These are phyloP conservation scores for Trypanosoma grayi DNA, from an alignment of 208 protist species.

Conservation along the genomic window DNA sequence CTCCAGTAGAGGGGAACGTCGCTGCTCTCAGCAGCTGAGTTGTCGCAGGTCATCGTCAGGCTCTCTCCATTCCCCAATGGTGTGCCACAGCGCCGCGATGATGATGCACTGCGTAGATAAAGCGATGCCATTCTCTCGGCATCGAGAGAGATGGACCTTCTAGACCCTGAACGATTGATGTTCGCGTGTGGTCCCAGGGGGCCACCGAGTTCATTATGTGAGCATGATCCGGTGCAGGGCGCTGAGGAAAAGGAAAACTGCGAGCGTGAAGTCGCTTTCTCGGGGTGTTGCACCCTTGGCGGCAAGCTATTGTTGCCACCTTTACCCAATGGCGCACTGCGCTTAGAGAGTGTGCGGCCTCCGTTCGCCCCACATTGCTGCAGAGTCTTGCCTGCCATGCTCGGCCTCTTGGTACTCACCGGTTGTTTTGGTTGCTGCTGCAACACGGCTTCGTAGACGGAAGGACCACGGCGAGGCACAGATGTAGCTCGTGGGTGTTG, in stretches of 20 bases:
- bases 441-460: conserved; percentile 17
- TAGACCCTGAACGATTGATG: background rate
- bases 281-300: background rate
- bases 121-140: conserved; percentile 16
- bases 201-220: background rate
- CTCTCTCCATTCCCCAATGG: background rate
- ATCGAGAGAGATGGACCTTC: conserved; percentile 14
- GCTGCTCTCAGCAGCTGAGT: background rate
- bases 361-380: background rate
- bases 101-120: conserved; percentile 13
- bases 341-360: background rate
- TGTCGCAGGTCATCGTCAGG: background rate
- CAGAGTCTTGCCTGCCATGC: background rate
- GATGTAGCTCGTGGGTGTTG: background rate
- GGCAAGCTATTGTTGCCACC: background rate
- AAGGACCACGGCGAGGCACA: conserved; percentile 8
- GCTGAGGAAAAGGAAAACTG: background rate
- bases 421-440: background rate
- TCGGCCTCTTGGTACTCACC: background rate
- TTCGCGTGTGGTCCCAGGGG: background rate
- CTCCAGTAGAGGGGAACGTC: conserved; percentile 12
- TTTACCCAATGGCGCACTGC: background rate
- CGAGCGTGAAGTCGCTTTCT: background rate
- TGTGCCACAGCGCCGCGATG: conserved; percentile 2
- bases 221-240: background rate